phyloP scores from a whole-genome alignment of 257 asterid species.

The Jacaranda mimosifolia region DNA sequence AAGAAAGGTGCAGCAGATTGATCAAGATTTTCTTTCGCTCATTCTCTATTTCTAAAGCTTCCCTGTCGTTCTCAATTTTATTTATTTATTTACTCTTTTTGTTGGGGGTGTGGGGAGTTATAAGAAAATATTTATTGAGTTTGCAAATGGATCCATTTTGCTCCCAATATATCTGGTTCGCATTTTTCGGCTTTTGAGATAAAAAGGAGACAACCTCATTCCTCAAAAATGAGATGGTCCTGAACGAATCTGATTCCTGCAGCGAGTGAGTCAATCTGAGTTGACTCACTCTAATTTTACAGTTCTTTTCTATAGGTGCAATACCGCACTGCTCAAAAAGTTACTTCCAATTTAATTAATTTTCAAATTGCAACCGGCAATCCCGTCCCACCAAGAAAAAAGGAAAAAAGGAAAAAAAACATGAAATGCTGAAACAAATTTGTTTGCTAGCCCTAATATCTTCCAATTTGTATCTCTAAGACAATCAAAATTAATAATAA shows the following conservation, averaged over 20 bases:
- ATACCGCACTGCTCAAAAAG: neutral
- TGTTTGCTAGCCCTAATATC: too few species aligned
- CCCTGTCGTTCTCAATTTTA: neutral
- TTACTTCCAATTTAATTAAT: neutral
- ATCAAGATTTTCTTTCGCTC: neutral
- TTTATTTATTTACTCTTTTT: neutral
- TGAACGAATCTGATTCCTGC: constrained; percentile 60
- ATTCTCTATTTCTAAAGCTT: neutral
- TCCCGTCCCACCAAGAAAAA: too few species aligned
- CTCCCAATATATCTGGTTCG: constrained; percentile 34
- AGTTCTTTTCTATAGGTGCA: neutral
- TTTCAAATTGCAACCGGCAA: too few species aligned
- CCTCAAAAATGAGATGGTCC: constrained; percentile 51
- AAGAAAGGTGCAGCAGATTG: neutral
- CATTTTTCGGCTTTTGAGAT: constrained; percentile 50
- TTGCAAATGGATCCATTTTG: constrained; percentile 26
- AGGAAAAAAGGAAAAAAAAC: too few species aligned
- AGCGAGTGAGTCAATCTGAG: constrained; percentile 24
- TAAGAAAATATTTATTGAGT: constrained; percentile 27
- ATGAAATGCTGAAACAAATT: too few species aligned
- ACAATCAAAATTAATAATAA: too few species aligned
- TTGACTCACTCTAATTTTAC: constrained; percentile 33
- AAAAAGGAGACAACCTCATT: constrained; percentile 35
- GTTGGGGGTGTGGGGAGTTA: neutral
- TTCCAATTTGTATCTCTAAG: too few species aligned